Percentiles rank a stretch among this genome's conserved stretches.
Evolutionary conservation across 2,329 filamentous ascomycete species (phyloP).

Genomic region (Fusarium poae): DNA sequence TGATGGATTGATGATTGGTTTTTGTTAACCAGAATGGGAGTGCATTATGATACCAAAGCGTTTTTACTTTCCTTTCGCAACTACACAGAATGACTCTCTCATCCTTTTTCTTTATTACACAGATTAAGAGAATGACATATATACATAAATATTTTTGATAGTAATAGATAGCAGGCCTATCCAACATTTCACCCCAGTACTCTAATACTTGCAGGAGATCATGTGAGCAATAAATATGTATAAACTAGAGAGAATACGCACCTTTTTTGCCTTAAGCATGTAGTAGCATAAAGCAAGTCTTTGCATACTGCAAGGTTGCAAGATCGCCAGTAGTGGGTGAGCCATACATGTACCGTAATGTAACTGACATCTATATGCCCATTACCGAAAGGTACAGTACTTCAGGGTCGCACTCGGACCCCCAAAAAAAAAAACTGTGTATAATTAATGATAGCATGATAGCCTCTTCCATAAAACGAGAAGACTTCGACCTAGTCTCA

Average conservation of each 20-base stretch:
- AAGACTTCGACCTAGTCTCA: too few species aligned
- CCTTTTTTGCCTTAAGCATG: background rate
- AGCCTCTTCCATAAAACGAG: too few species aligned
- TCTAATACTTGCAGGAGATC: too few species aligned
- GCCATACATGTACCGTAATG: background rate
- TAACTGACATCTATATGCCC: background rate
- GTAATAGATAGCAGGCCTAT: constrained; percentile 45
- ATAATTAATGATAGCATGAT: too few species aligned
- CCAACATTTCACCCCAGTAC: background rate
- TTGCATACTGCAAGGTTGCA: background rate
- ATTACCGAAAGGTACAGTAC: background rate
- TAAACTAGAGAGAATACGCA: background rate
- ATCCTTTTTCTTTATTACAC: constrained; percentile 1
- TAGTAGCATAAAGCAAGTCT: background rate
- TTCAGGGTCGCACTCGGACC: background rate
- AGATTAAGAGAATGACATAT: constrained; percentile 11
- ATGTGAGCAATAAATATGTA: background rate
- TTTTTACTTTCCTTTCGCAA: constrained; percentile 23
- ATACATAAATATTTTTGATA: constrained; percentile 20
- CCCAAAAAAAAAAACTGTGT: too few species aligned
- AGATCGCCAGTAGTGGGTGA: background rate
- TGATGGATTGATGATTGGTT: constrained; percentile 22
- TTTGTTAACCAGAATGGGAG: constrained; percentile 15
- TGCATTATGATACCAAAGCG: constrained; percentile 43
- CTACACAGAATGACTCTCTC: constrained; percentile 16